Base-by-base conservation (phyloP, 352 stramenopile species). In the Pythium sukuiense region DNA sequence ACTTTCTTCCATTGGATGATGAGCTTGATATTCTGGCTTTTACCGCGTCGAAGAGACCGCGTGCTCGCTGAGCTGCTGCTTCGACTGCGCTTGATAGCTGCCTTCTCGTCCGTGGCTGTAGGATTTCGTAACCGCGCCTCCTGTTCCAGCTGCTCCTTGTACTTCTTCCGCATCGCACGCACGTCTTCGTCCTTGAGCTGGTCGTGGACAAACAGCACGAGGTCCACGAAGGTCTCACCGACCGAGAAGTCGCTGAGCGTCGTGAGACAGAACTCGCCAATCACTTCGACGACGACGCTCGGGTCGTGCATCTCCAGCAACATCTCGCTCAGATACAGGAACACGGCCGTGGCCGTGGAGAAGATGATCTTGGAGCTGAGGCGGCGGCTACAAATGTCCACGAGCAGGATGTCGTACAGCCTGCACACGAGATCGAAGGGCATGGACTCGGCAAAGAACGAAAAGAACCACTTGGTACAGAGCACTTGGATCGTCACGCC, bases 381-480 rank as follows among this genome's bases (percentile, higher is more conserved):
- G 16, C 73, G 70, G 6, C 70, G 69, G 48, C 76, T 70, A 71
- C 78, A 88, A 64, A 90, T 85, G 68, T 93, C 85, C 12, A 81
- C 79, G 14, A 93, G 81, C 61, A 93, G 68, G 16, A 90, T 78
- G 61, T 93, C 85, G 53, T 90, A 93, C 0, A 93, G 76, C 12
- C 85, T 76, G 43, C 82, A 91, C 26, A 91, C 85, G 61, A 93
- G 65, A 41, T 91, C 77, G 63, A 93, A 89, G 24, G 85, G 85
- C 81, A 93, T 90, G 7, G 81, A 87, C 71, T 93, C 85, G 61
- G 85, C 85, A 43, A 91, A 91, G 71, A 93, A 89, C 24, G 85
- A 93, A 59, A 91, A 93, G 62, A 93, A 91, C 85, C 85, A 93
- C 71, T 91, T 93, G 32, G 85, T 93, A 60, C 85, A 89, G 6